Percentiles rank a stretch among this genome's conserved stretches.
These are phyloP conservation scores for Euptelea pleiosperma DNA, from an alignment of 164 flowering plant genomes.

Conservation along the genomic window DNA sequence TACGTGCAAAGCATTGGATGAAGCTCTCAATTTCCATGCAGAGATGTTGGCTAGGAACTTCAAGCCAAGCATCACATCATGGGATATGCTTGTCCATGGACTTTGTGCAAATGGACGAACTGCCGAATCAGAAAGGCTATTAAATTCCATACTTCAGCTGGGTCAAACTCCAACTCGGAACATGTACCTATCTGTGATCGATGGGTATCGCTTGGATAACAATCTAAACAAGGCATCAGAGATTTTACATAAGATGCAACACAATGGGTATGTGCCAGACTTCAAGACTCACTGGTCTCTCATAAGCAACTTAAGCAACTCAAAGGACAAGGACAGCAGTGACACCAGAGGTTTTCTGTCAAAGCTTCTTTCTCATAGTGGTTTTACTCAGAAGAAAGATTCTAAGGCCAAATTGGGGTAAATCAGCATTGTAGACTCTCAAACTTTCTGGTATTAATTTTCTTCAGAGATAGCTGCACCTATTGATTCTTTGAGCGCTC, in stretches of 20 bases:
- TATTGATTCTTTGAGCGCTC: too few species aligned
- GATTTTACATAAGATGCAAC: slow-evolving; percentile 65
- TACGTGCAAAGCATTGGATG: slow-evolving; percentile 30
- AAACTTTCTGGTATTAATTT: background rate
- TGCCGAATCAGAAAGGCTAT: slow-evolving; percentile 51
- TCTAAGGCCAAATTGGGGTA: slow-evolving; percentile 15
- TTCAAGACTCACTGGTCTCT: slow-evolving; percentile 90
- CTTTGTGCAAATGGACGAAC: slow-evolving; percentile 42
- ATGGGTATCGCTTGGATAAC: slow-evolving; percentile 43
- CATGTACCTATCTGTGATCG: slow-evolving; percentile 50
- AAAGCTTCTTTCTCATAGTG: slow-evolving; percentile 64
- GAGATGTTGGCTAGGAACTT: slow-evolving; percentile 69
- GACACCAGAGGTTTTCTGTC: slow-evolving; percentile 56
- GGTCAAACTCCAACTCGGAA: slow-evolving; percentile 57
- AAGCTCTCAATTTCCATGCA: slow-evolving; percentile 60
- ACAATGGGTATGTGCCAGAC: slow-evolving; percentile 61
- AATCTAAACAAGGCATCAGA: slow-evolving; percentile 57
- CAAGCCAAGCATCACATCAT: slow-evolving; percentile 49
- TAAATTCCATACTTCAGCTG: slow-evolving; percentile 38
- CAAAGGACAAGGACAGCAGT: slow-evolving; percentile 29
- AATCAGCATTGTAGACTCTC: background rate
- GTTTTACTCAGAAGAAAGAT: slow-evolving; percentile 38
- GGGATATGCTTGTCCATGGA: slow-evolving; percentile 41
- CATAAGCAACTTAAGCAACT: slow-evolving; percentile 55
- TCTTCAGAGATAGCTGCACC: too few species aligned